Percentiles rank a stretch among this genome's conserved stretches.
Evolutionary conservation across 495 filamentous ascomycete genomes (phyloP).

Genomic region (Hyaloscypha finlandica): DNA sequence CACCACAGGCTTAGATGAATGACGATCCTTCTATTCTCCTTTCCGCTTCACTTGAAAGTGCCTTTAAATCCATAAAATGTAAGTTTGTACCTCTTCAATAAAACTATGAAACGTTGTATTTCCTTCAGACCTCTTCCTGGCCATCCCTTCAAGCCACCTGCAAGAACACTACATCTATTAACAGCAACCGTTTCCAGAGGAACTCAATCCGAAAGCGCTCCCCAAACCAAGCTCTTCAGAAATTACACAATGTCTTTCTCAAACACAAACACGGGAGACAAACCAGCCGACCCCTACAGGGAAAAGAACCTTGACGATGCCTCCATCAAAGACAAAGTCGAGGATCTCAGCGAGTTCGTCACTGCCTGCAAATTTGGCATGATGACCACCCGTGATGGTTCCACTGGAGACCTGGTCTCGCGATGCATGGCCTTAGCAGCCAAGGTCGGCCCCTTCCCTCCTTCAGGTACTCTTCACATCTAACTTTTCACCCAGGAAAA

Average conservation of each 20-base stretch:
- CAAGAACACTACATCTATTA: slow-evolving; percentile 5
- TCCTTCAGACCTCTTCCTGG: neutral
- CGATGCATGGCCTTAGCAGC: slow-evolving; percentile 89
- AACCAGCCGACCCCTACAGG: slow-evolving; percentile 77
- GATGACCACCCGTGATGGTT: slow-evolving; percentile 64
- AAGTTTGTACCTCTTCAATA: neutral
- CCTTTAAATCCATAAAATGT: neutral
- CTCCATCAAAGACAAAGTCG: slow-evolving; percentile 73
- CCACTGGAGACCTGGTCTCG: slow-evolving; percentile 64
- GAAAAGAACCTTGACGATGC: slow-evolving; percentile 66
- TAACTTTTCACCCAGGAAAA: slow-evolving; percentile 54
- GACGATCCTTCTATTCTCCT: neutral
- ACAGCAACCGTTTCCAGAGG: neutral
- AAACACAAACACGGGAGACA: slow-evolving; percentile 59
- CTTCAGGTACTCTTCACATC: neutral
- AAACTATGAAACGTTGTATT: slow-evolving; percentile 4
- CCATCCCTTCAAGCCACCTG: neutral
- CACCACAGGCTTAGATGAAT: neutral
- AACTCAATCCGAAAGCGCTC: neutral
- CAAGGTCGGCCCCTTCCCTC: slow-evolving; percentile 55
- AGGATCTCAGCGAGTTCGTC: slow-evolving; percentile 71
- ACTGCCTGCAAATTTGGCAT: slow-evolving; percentile 75
- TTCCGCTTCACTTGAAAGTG: neutral
- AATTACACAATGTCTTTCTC: slow-evolving; percentile 31
- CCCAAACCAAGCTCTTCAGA: neutral